Conservation (phyloP, 1,284 basidiomycete species). For the Tilletia setariae region DNA sequence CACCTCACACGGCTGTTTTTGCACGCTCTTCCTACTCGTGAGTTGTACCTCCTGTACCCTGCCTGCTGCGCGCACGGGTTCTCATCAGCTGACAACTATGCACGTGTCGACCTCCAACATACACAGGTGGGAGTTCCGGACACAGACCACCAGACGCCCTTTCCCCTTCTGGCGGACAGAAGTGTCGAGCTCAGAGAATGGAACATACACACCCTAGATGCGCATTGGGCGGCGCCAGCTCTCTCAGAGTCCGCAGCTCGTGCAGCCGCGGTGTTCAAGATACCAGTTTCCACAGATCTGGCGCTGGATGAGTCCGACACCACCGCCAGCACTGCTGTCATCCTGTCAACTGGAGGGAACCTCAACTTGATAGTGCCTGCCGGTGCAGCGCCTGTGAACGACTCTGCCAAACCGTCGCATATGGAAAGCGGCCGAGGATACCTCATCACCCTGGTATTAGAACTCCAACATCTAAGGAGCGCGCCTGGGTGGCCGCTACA, state of each 20-base stretch:
- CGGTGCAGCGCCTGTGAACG: neutral
- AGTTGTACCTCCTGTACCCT: too few relatives aligned
- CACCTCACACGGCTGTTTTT: neutral
- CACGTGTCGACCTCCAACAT: too few relatives aligned
- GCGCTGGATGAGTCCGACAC: constrained; percentile 4
- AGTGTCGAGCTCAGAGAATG: neutral
- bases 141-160: neutral
- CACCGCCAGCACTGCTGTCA: neutral
- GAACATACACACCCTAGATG: constrained; percentile 7
- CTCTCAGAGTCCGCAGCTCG: constrained; percentile 11
- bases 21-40: constrained; percentile 4
- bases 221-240: neutral
- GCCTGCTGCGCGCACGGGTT: too few relatives aligned
- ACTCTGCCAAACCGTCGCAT: neutral
- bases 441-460: neutral
- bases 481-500: constrained; percentile 2
- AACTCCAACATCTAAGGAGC: neutral
- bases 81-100: too few relatives aligned
- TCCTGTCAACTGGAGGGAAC: neutral
- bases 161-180: neutral
- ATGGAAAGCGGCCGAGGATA: neutral
- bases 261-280: constrained; percentile 7
- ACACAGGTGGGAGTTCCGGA: neutral
- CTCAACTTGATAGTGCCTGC: constrained; percentile 5
- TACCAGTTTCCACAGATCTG: constrained; percentile 4